Base-by-base conservation (phyloP, 2,329 filamentous ascomycete genomes). In the Sphaerulina vaccinii region DNA sequence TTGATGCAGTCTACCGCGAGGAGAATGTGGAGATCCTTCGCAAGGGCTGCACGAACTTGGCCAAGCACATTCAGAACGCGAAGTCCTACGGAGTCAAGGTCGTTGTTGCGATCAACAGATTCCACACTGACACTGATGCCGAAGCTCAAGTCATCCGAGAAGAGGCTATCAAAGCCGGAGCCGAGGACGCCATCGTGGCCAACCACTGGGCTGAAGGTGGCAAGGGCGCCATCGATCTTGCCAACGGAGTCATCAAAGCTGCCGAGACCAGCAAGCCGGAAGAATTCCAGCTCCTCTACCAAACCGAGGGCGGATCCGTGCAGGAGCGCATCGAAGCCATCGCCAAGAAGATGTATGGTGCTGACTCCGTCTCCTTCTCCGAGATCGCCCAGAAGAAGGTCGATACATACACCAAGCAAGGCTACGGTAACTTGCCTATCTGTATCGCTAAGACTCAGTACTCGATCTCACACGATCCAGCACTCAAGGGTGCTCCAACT, bases 401-500 rank as follows among this genome's bases (percentile, higher is more conserved):
- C 59, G 91, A 96, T 68, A 91, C 86, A 6, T 99, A 97, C 74
- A 91, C 88, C 24, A 83, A 84, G 68, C 93, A 97, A 72, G 93
- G 93, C 39, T 95, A 92, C 65, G 87, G 87, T 18, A 90, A 96
- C 71, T 77, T 99, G 59, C 93, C 93, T 29, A 96, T 97, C 67
- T 99, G 93, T 71, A 83, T 97, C 60, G 93, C 93, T 57, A 99
- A 99, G 84, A 99, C 93, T 11, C 93, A 99, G 73, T 99, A 99
- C 77, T 95, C 89, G 27, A 80, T 99, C 42, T 93, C 87, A 52
- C 92, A 97, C 72, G 90, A 99, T 70, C 87, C 92, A 2, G 84
- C 88, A 9, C 79, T 97, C 64, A 99, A 99, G 81, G 93, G 93
- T 57, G 93, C 93, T 7, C 93, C 93, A 19, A 88, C 86, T 3